Evolutionary conservation across 164 flowering plant species (phyloP).

Genomic region (Piper longum): DNA sequence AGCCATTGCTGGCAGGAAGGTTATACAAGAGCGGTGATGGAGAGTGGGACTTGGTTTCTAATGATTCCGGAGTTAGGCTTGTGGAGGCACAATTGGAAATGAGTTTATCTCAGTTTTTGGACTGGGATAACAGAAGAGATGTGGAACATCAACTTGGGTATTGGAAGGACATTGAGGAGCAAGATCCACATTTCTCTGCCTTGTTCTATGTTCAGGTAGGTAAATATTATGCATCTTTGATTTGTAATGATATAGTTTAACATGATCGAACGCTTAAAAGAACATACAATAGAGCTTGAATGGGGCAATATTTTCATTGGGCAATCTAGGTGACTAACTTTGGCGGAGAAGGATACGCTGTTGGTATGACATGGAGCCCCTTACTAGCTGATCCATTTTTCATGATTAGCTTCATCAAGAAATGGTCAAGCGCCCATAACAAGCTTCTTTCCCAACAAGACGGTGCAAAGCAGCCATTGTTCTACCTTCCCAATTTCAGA

Average conservation of each 20-base stretch:
- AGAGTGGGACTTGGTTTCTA: neutral
- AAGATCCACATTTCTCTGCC: conserved; percentile 4
- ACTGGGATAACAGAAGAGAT: neutral
- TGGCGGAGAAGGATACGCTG: conserved; percentile 2
- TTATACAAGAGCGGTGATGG: neutral
- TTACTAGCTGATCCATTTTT: conserved; percentile 3
- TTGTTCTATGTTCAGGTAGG: conserved; percentile 9
- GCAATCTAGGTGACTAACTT: conserved; percentile 4
- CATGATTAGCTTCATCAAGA: conserved; percentile 2
- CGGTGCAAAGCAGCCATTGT: conserved; percentile 1
- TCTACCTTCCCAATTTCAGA: conserved; percentile 3
- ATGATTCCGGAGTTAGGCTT: conserved; percentile 7
- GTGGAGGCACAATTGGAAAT: conserved; percentile 4
- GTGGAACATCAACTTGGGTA: conserved; percentile 3
- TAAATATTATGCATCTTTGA: neutral
- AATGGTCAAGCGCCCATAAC: conserved; percentile 1
- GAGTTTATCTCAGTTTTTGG: conserved; percentile 1
- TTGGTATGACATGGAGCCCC: conserved; percentile 3
- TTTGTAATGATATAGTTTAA: neutral
- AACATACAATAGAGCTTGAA: neutral
- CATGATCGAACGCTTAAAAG: neutral
- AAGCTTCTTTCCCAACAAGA: conserved; percentile 1
- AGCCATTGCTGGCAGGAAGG: conserved; percentile 6
- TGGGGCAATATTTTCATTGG: neutral
- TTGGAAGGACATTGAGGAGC: conserved; percentile 8